A percentile compares a stretch with the other conserved stretches of the same genome.
These are phyloP conservation scores for Melocanna baccifera DNA, from an alignment of 176 grass and related monocot genomes.

Conservation along the genomic window DNA sequence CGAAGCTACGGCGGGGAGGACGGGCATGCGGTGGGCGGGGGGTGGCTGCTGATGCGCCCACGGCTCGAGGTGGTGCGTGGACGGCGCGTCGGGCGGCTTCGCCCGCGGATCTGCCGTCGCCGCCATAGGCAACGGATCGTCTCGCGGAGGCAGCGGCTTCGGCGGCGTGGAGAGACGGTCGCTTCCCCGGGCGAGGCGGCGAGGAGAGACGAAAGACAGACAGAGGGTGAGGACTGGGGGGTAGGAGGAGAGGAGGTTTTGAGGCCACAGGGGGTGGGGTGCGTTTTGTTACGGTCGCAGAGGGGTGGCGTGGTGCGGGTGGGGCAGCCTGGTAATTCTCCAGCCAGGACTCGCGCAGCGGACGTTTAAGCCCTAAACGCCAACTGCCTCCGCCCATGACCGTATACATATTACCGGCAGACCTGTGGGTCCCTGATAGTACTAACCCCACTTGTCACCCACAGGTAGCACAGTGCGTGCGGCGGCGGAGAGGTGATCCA, in stretches of 20 bases:
- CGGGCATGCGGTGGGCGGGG: neutral
- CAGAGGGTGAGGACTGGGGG: neutral
- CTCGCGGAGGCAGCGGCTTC: neutral
- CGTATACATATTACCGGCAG: accelerated
- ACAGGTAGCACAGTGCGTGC: accelerated
- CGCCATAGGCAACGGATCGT: conserved; percentile 30
- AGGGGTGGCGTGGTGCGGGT: neutral
- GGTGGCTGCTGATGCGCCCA: conserved; percentile 47
- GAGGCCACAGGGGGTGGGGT: conserved; percentile 35
- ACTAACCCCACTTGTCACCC: accelerated
- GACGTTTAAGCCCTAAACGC: neutral
- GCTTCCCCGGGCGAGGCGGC: conserved; percentile 16
- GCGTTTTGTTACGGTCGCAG: conserved; percentile 41
- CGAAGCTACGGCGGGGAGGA: neutral
- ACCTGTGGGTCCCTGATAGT: accelerated
- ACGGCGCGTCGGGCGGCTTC: conserved; percentile 31
- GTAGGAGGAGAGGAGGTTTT: conserved; percentile 32
- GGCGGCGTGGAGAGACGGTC: neutral
- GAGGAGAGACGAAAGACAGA: neutral
- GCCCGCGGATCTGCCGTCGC: conserved; percentile 62
- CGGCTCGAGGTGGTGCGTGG: conserved; percentile 38
- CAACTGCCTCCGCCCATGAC: accelerated
- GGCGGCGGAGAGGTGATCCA: neutral
- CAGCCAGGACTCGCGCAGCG: neutral
- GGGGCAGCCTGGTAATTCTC: conserved; percentile 30